phyloP scores from a whole-genome alignment of 768 basidiomycete species.

The Sistotremastrum suecicum region DNA sequence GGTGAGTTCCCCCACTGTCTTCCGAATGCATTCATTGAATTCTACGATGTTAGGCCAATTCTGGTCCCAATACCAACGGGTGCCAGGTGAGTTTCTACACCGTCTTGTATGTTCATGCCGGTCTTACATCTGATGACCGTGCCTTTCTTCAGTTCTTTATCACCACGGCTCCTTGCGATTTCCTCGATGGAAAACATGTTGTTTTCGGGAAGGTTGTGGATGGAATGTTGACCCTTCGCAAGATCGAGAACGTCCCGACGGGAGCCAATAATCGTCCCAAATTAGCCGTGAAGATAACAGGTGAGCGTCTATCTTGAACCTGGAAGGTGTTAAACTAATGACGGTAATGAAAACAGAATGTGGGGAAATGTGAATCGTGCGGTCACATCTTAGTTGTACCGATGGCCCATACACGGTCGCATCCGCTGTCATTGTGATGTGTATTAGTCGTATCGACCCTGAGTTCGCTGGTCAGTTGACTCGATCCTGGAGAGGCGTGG shows the following conservation, averaged over 20 bases:
- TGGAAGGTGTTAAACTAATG: constrained; percentile 20
- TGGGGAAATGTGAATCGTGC: constrained; percentile 35
- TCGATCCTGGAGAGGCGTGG: too few species aligned
- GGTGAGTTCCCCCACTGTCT: constrained; percentile 28
- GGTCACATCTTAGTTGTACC: too few species aligned
- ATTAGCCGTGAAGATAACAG: constrained; percentile 74
- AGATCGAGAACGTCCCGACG: constrained; percentile 92
- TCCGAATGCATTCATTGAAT: constrained; percentile 1
- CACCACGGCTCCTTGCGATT: constrained; percentile 88
- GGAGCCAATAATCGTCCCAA: constrained; percentile 86
- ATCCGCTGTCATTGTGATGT: too few species aligned
- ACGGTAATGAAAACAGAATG: constrained; percentile 25
- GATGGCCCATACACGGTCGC: too few species aligned
- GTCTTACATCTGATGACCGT: neutral
- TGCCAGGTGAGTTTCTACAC: constrained; percentile 43
- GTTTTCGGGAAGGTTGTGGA: constrained; percentile 87
- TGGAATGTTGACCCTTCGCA: constrained; percentile 88
- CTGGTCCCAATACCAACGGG: constrained; percentile 87
- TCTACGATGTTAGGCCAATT: constrained; percentile 59
- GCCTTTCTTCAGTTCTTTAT: constrained; percentile 71
- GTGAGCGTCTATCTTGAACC: constrained; percentile 26
- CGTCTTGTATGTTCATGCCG: neutral
- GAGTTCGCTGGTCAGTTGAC: too few species aligned
- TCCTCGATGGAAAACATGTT: constrained; percentile 90
- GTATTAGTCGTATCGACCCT: too few species aligned